A percentile compares a stretch with the other conserved stretches of the same genome.
phyloP scores from a whole-genome alignment of 805 yeast genomes.

The Wickerhamomyces strasburgensis region DNA sequence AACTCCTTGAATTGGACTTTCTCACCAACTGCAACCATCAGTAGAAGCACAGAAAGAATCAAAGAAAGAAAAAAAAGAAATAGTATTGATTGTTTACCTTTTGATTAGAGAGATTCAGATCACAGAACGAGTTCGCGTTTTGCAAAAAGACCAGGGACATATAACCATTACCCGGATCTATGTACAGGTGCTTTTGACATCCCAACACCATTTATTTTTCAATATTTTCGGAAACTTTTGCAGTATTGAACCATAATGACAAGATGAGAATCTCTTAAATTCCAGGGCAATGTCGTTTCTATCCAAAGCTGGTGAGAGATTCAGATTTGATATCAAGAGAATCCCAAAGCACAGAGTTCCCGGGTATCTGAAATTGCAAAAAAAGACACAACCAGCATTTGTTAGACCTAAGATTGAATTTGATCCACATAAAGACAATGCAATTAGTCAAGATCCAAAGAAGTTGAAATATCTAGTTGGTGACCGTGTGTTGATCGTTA shows the following conservation, averaged over 20 bases:
- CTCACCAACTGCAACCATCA: constrained; percentile 15
- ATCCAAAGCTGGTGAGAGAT: constrained; percentile 34
- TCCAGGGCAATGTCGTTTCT: constrained; percentile 27
- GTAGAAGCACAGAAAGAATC: too few species aligned
- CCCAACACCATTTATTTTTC: too few species aligned
- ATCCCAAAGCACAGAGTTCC: constrained; percentile 28
- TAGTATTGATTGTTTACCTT: too few species aligned
- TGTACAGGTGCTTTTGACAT: too few species aligned
- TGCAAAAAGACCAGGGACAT: too few species aligned
- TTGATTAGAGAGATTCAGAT: too few species aligned
- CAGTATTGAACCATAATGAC: too few species aligned
- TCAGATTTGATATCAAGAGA: constrained; percentile 27
- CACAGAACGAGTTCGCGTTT: not conserved
- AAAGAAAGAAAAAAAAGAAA: too few species aligned
- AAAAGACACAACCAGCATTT: constrained; percentile 32
- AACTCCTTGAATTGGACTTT: constrained; percentile 15
- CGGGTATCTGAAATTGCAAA: constrained; percentile 27
- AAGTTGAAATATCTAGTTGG: constrained; percentile 67
- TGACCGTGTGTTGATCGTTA: constrained; percentile 67
- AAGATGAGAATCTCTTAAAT: too few species aligned
- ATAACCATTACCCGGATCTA: too few species aligned
- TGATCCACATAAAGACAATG: constrained; percentile 27
- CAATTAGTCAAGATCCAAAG: constrained; percentile 38
- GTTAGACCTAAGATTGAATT: constrained; percentile 29
- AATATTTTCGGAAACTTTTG: too few species aligned